These are phyloP conservation scores for Thymus quinquecostatus DNA, from an alignment of 257 asterid species.

Conservation along the genomic window DNA sequence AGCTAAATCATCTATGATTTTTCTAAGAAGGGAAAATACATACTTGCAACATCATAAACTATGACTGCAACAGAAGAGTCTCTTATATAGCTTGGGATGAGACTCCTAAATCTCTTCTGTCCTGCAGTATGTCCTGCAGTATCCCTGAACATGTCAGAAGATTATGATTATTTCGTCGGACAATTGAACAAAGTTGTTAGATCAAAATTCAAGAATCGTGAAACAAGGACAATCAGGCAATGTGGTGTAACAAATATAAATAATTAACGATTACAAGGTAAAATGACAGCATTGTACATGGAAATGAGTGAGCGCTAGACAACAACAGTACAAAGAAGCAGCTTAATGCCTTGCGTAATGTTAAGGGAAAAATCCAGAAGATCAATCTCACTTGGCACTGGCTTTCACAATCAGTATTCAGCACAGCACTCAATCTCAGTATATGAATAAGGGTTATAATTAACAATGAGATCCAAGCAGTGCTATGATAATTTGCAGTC, in stretches of 20 bases:
- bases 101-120: slow-evolving; percentile 93
- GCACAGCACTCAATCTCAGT: background rate
- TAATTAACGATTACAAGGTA: background rate
- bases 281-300: slow-evolving; percentile 8
- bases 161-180: slow-evolving; percentile 23
- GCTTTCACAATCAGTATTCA: background rate
- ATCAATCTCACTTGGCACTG: slow-evolving; percentile 14
- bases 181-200: background rate
- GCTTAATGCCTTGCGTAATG: slow-evolving; percentile 17
- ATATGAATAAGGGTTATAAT: background rate
- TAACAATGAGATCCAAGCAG: background rate
- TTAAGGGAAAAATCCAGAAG: slow-evolving; percentile 10
- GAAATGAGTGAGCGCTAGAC: slow-evolving; percentile 6
- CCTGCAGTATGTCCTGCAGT: slow-evolving; percentile 59
- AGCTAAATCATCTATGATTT: background rate
- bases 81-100: slow-evolving; percentile 92
- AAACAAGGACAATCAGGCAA: background rate
- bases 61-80: slow-evolving; percentile 96
- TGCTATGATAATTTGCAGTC: background rate
- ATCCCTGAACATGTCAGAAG: slow-evolving; percentile 60
- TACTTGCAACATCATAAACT: slow-evolving; percentile 95
- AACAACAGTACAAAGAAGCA: slow-evolving; percentile 8
- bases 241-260: background rate
- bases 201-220: background rate
- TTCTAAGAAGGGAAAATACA: slow-evolving; percentile 24